Conservation (phyloP, 768 basidiomycete genomes). For the Boletus rufocinnamomeus region DNA sequence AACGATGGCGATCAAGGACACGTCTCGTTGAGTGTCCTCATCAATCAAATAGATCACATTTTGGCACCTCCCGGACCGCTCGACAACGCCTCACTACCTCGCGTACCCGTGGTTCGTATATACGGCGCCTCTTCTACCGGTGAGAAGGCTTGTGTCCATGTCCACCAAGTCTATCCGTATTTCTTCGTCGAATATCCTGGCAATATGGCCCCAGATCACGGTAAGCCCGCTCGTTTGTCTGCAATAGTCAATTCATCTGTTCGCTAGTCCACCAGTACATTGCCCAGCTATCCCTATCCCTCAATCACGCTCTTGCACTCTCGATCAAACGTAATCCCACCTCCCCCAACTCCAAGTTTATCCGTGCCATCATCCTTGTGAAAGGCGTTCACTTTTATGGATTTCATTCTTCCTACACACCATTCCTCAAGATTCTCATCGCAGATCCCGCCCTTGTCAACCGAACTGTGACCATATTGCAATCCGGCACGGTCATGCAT, state of each 20-base stretch:
- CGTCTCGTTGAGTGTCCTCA: slow-evolving; percentile 42
- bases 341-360: slow-evolving; percentile 56
- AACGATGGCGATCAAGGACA: slow-evolving; percentile 7
- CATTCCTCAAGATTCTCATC: slow-evolving; percentile 86
- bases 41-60: slow-evolving; percentile 65
- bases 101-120: slow-evolving; percentile 81
- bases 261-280: slow-evolving; percentile 74
- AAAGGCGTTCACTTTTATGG: slow-evolving; percentile 98
- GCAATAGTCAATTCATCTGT: slow-evolving; percentile 2
- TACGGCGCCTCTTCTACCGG: slow-evolving; percentile 82
- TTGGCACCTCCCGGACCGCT: slow-evolving; percentile 59
- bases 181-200: slow-evolving; percentile 84
- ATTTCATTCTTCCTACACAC: slow-evolving; percentile 79
- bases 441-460: slow-evolving; percentile 68
- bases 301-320: slow-evolving; percentile 85
- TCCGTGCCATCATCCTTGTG: slow-evolving; percentile 79
- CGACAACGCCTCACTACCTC: slow-evolving; percentile 61
- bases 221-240: slow-evolving; percentile 40
- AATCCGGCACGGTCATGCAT: slow-evolving; percentile 80
- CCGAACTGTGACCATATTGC: slow-evolving; percentile 74
- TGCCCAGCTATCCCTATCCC: slow-evolving; percentile 62
- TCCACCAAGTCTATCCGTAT: slow-evolving; percentile 95
- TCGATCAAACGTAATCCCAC: slow-evolving; percentile 74
- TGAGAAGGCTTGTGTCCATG: slow-evolving; percentile 79
- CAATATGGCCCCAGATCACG: slow-evolving; percentile 59